These are phyloP conservation scores for Kazachstania sp. DNA, from an alignment of 1,139 yeast species.

Conservation along the genomic window DNA sequence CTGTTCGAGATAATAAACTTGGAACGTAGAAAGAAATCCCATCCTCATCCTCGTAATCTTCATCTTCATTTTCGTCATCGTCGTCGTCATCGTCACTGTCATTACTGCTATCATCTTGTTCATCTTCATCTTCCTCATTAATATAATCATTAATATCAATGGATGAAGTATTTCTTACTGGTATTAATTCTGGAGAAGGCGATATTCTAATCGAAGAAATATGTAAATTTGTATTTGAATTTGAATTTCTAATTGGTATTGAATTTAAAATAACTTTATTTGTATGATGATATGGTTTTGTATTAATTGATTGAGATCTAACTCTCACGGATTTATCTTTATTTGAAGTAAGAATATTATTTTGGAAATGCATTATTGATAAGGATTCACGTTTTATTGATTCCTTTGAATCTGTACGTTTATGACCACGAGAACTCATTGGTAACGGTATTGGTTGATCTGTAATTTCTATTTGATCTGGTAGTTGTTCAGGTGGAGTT, in stretches of 20 bases:
- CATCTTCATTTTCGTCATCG: constrained; percentile 18
- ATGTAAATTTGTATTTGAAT: background rate
- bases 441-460: background rate
- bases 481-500: background rate
- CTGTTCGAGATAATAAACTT: constrained; percentile 24
- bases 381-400: constrained; percentile 26
- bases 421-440: background rate
- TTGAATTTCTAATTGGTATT: background rate
- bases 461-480: background rate
- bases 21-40: constrained; percentile 30
- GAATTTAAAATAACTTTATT: constrained; percentile 1
- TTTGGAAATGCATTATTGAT: constrained; percentile 26
- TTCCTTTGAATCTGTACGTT: constrained; percentile 1
- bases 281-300: constrained; percentile 8
- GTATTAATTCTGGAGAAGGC: background rate
- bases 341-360: constrained; percentile 26
- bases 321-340: constrained; percentile 29
- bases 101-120: background rate
- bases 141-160: background rate
- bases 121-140: constrained; percentile 7
- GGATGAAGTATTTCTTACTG: background rate
- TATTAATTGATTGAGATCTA: constrained; percentile 22
- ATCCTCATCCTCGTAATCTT: constrained; percentile 23
- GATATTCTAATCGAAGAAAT: background rate
- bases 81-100: constrained; percentile 16